Percentiles rank a stretch among this genome's conserved stretches.
Evolutionary conservation across 2,329 filamentous ascomycete genomes (phyloP).

Genomic region (Exophiala lecanii-corni): DNA sequence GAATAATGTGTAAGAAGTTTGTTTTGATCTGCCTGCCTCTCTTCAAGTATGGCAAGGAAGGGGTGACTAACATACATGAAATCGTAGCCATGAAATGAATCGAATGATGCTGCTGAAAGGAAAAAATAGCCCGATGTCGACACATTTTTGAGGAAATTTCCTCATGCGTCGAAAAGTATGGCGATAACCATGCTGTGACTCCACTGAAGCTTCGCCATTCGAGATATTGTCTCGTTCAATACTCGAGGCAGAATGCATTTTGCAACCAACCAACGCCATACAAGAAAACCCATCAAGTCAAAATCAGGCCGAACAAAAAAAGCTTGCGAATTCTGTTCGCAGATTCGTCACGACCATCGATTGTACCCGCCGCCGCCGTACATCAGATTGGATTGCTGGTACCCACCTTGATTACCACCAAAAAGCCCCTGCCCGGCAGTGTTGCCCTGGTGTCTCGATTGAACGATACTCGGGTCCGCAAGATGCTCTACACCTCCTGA

Average conservation of each 20-base stretch:
- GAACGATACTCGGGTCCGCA: conserved; percentile 99
- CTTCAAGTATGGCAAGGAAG: conserved; percentile 14
- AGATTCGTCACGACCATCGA: conserved; percentile 56
- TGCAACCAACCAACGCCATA: conserved; percentile 27
- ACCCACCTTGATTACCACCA: conserved; percentile 87
- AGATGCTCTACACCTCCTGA: conserved; percentile 99
- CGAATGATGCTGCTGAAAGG: conserved; percentile 31
- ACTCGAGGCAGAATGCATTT: conserved; percentile 21
- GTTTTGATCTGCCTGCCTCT: conserved; percentile 25
- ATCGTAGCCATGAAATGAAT: conserved; percentile 29
- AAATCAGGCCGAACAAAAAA: conserved; percentile 24
- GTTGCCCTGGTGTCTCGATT: conserved; percentile 89
- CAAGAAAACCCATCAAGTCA: conserved; percentile 22
- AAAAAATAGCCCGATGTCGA: conserved; percentile 34
- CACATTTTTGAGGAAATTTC: conserved; percentile 27
- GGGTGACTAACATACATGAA: conserved; percentile 49
- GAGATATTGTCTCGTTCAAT: conserved; percentile 25
- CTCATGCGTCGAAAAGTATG: conserved; percentile 18
- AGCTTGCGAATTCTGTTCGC: conserved; percentile 21
- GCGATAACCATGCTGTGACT: conserved; percentile 21
- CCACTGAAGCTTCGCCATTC: conserved; percentile 23
- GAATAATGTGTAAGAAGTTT: conserved; percentile 23
- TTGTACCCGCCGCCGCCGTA: conserved; percentile 70
- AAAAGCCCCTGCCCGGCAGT: conserved; percentile 85
- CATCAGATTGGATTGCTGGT: conserved; percentile 68